Conservation (phyloP, 2,329 filamentous ascomycete genomes). For the Dactylonectria macrodidyma region DNA sequence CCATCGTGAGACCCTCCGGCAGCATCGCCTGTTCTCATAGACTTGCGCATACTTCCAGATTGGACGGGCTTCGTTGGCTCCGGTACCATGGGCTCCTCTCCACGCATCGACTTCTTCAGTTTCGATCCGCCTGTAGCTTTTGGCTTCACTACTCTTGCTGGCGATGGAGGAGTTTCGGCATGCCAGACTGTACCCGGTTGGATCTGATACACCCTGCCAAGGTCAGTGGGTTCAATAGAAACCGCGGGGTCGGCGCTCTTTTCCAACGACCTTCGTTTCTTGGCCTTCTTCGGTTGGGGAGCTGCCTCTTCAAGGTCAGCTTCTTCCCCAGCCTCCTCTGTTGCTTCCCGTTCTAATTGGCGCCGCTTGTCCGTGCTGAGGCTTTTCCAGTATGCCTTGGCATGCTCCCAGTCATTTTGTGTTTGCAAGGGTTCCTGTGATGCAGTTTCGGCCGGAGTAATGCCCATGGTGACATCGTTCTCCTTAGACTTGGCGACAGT, state of each 20-base stretch:
- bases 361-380: conserved; percentile 74
- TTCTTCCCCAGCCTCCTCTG: conserved; percentile 67
- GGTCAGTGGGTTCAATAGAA: conserved; percentile 28
- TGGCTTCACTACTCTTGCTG: conserved; percentile 13
- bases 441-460: background rate
- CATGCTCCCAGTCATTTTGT: conserved; percentile 74
- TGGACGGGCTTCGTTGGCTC: conserved; percentile 32
- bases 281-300: conserved; percentile 51
- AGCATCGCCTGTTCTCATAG: conserved; percentile 47
- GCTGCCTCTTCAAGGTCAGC: conserved; percentile 53
- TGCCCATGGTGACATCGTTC: conserved; percentile 13
- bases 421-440: conserved; percentile 22
- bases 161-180: conserved; percentile 32
- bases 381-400: conserved; percentile 79
- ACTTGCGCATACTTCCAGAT: conserved; percentile 51
- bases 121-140: conserved; percentile 34
- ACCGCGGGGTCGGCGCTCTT: conserved; percentile 23
- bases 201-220: conserved; percentile 58
- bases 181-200: conserved; percentile 51
- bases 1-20: conserved; percentile 29
- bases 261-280: conserved; percentile 50
- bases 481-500: conserved; percentile 42
- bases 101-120: conserved; percentile 66
- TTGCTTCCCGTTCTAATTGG: conserved; percentile 71
- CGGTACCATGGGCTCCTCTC: conserved; percentile 42